Conservation (phyloP, 768 basidiomycete species). For the Rhizopogon vulgaris region DNA sequence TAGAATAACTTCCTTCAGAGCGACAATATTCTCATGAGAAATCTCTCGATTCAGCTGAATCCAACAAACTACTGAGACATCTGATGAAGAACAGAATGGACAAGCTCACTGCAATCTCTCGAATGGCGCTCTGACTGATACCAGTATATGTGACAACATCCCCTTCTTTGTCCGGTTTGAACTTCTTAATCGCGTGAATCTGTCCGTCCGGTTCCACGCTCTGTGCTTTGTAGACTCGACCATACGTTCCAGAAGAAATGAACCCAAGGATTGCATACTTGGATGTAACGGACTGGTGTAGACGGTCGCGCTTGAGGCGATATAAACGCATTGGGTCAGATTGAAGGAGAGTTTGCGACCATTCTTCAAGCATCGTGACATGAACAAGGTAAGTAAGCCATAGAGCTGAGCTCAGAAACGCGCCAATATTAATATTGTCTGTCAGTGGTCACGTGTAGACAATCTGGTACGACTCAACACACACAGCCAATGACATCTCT, state of each 20-base stretch:
- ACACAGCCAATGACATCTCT: too few species aligned
- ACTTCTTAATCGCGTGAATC: conserved; percentile 97
- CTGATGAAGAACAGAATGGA: not conserved
- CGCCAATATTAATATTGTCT: too few species aligned
- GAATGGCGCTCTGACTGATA: conserved; percentile 94
- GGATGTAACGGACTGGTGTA: conserved; percentile 60
- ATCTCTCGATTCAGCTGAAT: conserved; percentile 82
- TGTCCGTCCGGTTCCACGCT: conserved; percentile 62
- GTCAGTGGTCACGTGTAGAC: too few species aligned
- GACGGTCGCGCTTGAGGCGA: conserved; percentile 68
- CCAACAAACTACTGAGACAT: not conserved
- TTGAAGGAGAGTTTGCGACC: conserved; percentile 29
- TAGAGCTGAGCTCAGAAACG: too few species aligned
- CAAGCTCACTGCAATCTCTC: conserved; percentile 84
- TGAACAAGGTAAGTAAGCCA: not conserved
- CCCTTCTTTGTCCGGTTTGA: conserved; percentile 99
- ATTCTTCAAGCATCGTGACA: conserved; percentile 28
- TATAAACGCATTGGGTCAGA: conserved; percentile 83
- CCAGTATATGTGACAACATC: conserved; percentile 95
- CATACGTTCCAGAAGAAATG: conserved; percentile 97
- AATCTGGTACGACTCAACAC: too few species aligned
- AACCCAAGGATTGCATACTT: conserved; percentile 94
- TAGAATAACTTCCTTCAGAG: conserved; percentile 89
- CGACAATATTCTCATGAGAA: conserved; percentile 84
- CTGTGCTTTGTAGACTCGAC: conserved; percentile 96